These are phyloP conservation scores for Spongospora subterranea DNA, from an alignment of 208 protist genomes.

Conservation along the genomic window DNA sequence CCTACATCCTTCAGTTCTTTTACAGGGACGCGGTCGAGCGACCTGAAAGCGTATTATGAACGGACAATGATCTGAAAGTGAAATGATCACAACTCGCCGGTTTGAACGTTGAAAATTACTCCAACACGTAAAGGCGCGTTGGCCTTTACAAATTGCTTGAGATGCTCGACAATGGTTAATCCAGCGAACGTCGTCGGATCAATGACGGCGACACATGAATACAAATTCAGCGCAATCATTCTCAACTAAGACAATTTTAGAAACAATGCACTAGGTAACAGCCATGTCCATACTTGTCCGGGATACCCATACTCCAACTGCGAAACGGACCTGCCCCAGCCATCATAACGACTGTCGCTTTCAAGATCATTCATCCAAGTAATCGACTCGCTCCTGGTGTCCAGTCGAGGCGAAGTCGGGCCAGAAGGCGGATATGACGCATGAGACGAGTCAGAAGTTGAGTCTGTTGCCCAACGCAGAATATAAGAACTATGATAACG, in stretches of 20 bases:
- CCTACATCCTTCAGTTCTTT: too few species aligned
- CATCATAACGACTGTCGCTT: conserved; percentile 73
- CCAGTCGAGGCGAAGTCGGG: not conserved
- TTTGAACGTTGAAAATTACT: conserved; percentile 69
- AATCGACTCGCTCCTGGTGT: conserved; percentile 62
- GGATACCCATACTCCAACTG: not conserved
- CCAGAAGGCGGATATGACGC: too few species aligned
- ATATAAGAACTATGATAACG: too few species aligned
- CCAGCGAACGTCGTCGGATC: conserved; percentile 71
- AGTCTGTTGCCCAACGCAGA: too few species aligned
- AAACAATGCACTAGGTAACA: not conserved
- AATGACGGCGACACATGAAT: conserved; percentile 76
- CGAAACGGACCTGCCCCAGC: conserved; percentile 66
- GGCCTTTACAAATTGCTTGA: conserved; percentile 60
- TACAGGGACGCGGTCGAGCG: too few species aligned
- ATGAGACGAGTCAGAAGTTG: too few species aligned
- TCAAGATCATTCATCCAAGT: conserved; percentile 83
- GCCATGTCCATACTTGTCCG: too few species aligned
- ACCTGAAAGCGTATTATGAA: too few species aligned
- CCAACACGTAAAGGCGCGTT: conserved; percentile 75
- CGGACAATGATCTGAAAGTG: too few species aligned
- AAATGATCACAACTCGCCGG: too few species aligned
- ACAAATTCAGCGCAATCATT: conserved; percentile 79
- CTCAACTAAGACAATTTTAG: not conserved
- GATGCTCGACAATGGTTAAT: conserved; percentile 54